phyloP scores from a whole-genome alignment of 257 asterid species.

The Solanum pimpinellifolium region DNA sequence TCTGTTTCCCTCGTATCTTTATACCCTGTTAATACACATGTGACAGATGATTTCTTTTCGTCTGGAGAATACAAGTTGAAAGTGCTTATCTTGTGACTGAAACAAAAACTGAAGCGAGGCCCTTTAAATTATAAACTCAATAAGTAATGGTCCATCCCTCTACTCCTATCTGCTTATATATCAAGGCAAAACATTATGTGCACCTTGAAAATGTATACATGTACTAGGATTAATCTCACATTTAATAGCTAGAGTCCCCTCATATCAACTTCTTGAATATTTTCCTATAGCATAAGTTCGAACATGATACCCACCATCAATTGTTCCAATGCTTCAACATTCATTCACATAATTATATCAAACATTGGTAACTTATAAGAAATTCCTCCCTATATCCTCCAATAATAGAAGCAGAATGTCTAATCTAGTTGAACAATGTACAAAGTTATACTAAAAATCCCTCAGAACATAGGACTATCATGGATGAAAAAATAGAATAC shows the following conservation, averaged over 20 bases:
- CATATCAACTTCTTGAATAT: not conserved
- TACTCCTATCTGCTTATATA: not conserved
- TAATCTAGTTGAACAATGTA: not conserved
- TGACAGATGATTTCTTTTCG: too few species aligned
- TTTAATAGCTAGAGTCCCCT: not conserved
- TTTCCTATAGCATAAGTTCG: not conserved
- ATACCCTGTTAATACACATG: too few species aligned
- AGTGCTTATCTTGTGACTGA: too few species aligned
- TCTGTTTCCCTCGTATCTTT: too few species aligned
- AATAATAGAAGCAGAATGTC: not conserved
- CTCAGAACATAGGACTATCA: not conserved
- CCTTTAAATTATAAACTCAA: too few species aligned
- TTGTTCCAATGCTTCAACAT: not conserved
- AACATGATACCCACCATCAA: not conserved
- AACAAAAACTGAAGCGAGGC: too few species aligned
- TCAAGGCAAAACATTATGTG: not conserved
- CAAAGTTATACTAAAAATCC: not conserved
- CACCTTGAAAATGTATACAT: not conserved
- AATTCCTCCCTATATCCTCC: not conserved
- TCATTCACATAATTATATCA: not conserved
- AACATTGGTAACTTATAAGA: not conserved
- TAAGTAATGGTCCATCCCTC: too few species aligned
- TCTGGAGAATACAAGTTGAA: too few species aligned
- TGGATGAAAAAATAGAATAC: conserved; percentile 6
- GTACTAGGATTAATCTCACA: not conserved